These are phyloP conservation scores for Suillus sp. DNA, from an alignment of 768 basidiomycete genomes.

Conservation along the genomic window DNA sequence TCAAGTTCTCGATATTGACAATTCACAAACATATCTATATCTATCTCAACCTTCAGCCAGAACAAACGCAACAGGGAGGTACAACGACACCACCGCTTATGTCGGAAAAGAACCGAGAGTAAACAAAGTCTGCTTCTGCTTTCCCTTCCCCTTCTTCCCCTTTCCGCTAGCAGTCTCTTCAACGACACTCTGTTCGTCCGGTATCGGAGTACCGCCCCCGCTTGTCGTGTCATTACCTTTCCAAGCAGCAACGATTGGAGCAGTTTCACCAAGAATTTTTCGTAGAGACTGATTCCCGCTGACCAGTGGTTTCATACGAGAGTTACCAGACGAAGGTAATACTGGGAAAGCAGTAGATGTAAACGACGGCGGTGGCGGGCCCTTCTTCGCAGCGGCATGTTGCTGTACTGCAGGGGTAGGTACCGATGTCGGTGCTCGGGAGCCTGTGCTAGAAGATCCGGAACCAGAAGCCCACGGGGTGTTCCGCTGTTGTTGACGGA, in stretches of 20 bases:
- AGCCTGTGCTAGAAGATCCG: conserved; percentile 17
- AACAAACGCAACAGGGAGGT: background rate
- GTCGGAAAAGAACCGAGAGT: conserved; percentile 55
- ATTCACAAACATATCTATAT: background rate
- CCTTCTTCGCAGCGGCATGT: background rate
- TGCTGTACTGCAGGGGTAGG: conserved; percentile 18
- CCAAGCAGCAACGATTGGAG: conserved; percentile 36
- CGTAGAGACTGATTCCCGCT: conserved; percentile 67
- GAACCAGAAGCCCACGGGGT: conserved; percentile 61
- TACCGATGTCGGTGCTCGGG: conserved; percentile 26
- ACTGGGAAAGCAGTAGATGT: conserved; percentile 68
- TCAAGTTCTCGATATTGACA: background rate
- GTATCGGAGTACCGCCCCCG: conserved; percentile 16
- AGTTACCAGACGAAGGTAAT: conserved; percentile 49
- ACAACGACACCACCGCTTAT: conserved; percentile 14
- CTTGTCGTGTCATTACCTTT: conserved; percentile 29
- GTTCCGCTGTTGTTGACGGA: conserved; percentile 49
- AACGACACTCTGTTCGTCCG: conserved; percentile 13
- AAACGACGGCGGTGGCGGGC: conserved; percentile 42
- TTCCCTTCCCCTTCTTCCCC: conserved; percentile 78
- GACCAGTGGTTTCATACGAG: conserved; percentile 48
- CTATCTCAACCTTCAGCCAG: background rate
- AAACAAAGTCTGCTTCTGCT: conserved; percentile 85
- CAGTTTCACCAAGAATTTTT: conserved; percentile 61
- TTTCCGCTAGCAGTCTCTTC: conserved; percentile 35